Percentiles rank a stretch among this genome's conserved stretches.
phyloP scores from a whole-genome alignment of 2,329 filamentous ascomycete genomes.

The Mollisia scopiformis region DNA sequence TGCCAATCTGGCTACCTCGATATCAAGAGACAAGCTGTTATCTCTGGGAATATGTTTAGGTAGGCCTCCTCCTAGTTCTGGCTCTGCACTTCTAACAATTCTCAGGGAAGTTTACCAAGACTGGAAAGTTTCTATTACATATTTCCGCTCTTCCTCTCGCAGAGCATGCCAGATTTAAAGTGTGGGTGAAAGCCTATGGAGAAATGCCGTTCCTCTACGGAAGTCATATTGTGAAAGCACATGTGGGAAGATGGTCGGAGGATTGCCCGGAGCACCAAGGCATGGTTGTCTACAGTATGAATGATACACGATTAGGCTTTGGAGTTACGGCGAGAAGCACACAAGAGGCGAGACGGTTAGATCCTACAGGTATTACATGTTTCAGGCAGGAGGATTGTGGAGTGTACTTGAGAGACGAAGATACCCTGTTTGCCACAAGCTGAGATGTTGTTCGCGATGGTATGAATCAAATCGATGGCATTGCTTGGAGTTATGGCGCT shows the following conservation, averaged over 20 bases:
- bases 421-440: constrained; percentile 60
- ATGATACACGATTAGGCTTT: constrained; percentile 92
- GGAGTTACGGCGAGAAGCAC: constrained; percentile 89
- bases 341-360: constrained; percentile 78
- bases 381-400: constrained; percentile 94
- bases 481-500: not conserved
- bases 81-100: constrained; percentile 19
- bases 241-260: constrained; percentile 79
- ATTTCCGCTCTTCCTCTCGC: constrained; percentile 87
- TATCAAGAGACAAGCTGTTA: constrained; percentile 80
- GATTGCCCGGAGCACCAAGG: constrained; percentile 94
- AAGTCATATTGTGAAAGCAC: constrained; percentile 82
- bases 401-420: constrained; percentile 88
- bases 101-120: constrained; percentile 90
- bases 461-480: not conserved
- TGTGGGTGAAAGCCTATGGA: constrained; percentile 95
- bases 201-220: constrained; percentile 98
- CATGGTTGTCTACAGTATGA: constrained; percentile 87
- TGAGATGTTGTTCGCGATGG: constrained; percentile 9
- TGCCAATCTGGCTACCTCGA: constrained; percentile 87
- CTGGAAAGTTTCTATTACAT: constrained; percentile 92
- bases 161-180: constrained; percentile 91
- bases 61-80: constrained; percentile 32
- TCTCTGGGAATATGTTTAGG: constrained; percentile 86
- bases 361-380: constrained; percentile 86